Conservation (phyloP, 148 eudicot genomes). For the Rhododendron griersonianum region DNA sequence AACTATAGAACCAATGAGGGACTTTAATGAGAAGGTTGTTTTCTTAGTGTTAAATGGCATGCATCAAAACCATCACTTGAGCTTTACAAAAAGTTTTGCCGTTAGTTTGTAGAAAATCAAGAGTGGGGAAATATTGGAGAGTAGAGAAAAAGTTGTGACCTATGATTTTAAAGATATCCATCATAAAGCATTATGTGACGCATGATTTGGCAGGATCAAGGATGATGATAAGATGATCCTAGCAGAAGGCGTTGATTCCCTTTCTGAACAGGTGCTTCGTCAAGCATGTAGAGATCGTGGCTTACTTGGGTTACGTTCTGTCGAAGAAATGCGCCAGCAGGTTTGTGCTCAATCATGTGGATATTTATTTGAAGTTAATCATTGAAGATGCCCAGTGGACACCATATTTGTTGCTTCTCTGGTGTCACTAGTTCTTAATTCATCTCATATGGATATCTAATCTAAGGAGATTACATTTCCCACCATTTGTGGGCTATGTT, state of each 20-base stretch:
- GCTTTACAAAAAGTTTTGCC: background rate
- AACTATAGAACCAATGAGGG: background rate
- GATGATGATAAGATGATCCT: constrained; percentile 73
- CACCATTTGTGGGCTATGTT: too few species aligned
- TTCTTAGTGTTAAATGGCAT: background rate
- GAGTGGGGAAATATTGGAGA: background rate
- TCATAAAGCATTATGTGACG: background rate
- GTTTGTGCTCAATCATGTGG: constrained; percentile 18
- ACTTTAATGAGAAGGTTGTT: background rate
- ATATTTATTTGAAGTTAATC: background rate
- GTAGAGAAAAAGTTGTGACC: background rate
- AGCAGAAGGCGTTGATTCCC: constrained; percentile 79
- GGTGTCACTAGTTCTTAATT: background rate
- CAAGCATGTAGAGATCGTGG: constrained; percentile 83
- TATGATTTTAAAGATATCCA: background rate
- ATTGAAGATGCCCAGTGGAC: background rate
- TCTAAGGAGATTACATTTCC: too few species aligned
- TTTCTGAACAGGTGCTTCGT: constrained; percentile 84
- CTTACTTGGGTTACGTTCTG: constrained; percentile 73
- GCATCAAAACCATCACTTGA: background rate
- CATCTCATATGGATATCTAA: background rate
- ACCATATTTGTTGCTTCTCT: background rate
- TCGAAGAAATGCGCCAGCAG: constrained; percentile 78
- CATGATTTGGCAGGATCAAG: constrained; percentile 36
- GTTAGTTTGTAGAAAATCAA: background rate